Evolutionary conservation across 2,329 filamentous ascomycete genomes (phyloP).

Genomic region (Hypoxylon sp.): DNA sequence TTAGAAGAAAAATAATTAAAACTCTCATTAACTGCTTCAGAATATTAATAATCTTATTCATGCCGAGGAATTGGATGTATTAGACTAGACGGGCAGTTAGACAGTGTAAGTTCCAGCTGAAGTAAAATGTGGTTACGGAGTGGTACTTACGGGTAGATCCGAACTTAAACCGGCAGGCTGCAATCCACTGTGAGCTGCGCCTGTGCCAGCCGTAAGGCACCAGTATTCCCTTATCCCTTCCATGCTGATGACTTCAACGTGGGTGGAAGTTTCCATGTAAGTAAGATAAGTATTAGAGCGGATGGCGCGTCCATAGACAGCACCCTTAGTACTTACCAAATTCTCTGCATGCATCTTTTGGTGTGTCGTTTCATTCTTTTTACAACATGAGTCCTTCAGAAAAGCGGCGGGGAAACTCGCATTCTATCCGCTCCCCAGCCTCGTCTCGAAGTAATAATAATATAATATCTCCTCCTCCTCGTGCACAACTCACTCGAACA

Average conservation of each 20-base stretch:
- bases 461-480: conserved; percentile 53
- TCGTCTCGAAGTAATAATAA: conserved; percentile 43
- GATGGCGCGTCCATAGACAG: too few species aligned
- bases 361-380: conserved; percentile 26
- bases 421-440: conserved; percentile 46
- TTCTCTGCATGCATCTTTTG: not conserved
- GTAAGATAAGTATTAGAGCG: too few species aligned
- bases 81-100: too few species aligned
- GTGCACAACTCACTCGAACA: conserved; percentile 50
- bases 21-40: conserved; percentile 2
- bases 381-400: conserved; percentile 53
- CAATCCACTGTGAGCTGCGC: conserved; percentile 19
- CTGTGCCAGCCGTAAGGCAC: conserved; percentile 23
- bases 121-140: not conserved
- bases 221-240: too few species aligned
- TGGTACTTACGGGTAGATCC: conserved; percentile 22
- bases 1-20: conserved; percentile 12
- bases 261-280: too few species aligned
- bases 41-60: too few species aligned
- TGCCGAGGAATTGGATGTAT: too few species aligned
- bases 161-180: conserved; percentile 34
- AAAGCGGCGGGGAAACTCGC: conserved; percentile 53
- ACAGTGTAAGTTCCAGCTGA: not conserved
- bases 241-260: too few species aligned
- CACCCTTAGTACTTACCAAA: too few species aligned